Evolutionary conservation across 2,329 filamentous ascomycete species (phyloP).

Genomic region (Ophiocordyceps unilateralis): DNA sequence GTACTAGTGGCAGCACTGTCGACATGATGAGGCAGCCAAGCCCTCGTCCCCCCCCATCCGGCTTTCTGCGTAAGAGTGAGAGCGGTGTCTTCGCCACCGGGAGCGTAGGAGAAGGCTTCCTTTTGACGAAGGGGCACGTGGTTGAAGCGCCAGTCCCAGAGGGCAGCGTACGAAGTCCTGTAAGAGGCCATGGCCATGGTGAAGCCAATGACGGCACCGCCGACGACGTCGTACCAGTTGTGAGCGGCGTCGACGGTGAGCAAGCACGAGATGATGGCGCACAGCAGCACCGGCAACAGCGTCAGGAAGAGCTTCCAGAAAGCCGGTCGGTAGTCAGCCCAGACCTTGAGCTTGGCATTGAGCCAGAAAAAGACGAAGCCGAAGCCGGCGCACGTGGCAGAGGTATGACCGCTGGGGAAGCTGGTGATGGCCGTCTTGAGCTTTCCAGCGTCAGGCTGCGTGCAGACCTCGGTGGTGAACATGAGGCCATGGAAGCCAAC

Average conservation of each 20-base stretch:
- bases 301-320: constrained; percentile 49
- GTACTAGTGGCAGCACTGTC: background rate
- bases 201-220: constrained; percentile 45
- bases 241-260: constrained; percentile 50
- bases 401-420: constrained; percentile 53
- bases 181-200: constrained; percentile 45
- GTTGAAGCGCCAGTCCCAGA: constrained; percentile 53
- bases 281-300: constrained; percentile 41
- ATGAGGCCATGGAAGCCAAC: constrained; percentile 41
- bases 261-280: constrained; percentile 40
- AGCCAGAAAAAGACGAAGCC: constrained; percentile 50
- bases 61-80: constrained; percentile 9
- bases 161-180: constrained; percentile 46
- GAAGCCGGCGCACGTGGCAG: constrained; percentile 45
- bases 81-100: constrained; percentile 4
- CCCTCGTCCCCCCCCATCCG: constrained; percentile 10
- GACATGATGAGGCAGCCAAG: background rate
- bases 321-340: constrained; percentile 45
- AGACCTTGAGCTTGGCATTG: constrained; percentile 57
- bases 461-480: constrained; percentile 48
- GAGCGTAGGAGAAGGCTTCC: constrained; percentile 2
- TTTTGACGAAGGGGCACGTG: constrained; percentile 43
- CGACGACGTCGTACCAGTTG: constrained; percentile 53
- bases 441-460: constrained; percentile 28
- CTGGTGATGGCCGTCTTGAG: constrained; percentile 46